Conservation (phyloP, 805 yeast species). For the Candida orba region DNA sequence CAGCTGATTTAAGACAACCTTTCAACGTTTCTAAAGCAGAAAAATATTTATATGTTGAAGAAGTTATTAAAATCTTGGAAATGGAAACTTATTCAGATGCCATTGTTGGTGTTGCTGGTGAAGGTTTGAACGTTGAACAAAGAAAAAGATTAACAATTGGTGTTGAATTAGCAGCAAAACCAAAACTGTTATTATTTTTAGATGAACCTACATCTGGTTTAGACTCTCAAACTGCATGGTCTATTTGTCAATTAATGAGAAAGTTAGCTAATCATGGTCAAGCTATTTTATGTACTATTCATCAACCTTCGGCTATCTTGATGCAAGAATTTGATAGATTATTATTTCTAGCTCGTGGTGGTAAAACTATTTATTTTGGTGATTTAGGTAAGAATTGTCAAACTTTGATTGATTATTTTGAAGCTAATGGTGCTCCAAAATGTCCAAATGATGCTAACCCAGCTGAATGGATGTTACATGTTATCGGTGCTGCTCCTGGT, state of each 20-base stretch:
- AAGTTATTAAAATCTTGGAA: conserved; percentile 54
- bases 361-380: conserved; percentile 70
- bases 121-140: conserved; percentile 58
- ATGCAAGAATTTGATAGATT: conserved; percentile 73
- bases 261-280: conserved; percentile 53
- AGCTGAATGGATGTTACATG: conserved; percentile 89
- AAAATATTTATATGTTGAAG: conserved; percentile 59
- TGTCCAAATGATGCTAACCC: conserved; percentile 72
- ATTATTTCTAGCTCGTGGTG: conserved; percentile 62
- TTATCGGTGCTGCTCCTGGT: conserved; percentile 79
- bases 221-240: conserved; percentile 64
- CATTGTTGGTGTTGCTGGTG: conserved; percentile 67
- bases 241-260: conserved; percentile 53
- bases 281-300: conserved; percentile 68
- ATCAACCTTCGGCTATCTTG: conserved; percentile 78
- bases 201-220: conserved; percentile 67
- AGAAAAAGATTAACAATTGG: conserved; percentile 63
- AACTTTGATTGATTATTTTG: conserved; percentile 58
- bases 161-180: conserved; percentile 61
- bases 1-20: conserved; percentile 66
- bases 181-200: conserved; percentile 50
- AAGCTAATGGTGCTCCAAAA: conserved; percentile 51
- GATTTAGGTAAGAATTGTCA: conserved; percentile 56
- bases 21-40: conserved; percentile 40
- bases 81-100: conserved; percentile 65